Percentiles rank a stretch among this genome's conserved stretches.
These are phyloP conservation scores for Gomphus sp. DNA, from an alignment of 1,284 basidiomycete genomes.

Conservation along the genomic window DNA sequence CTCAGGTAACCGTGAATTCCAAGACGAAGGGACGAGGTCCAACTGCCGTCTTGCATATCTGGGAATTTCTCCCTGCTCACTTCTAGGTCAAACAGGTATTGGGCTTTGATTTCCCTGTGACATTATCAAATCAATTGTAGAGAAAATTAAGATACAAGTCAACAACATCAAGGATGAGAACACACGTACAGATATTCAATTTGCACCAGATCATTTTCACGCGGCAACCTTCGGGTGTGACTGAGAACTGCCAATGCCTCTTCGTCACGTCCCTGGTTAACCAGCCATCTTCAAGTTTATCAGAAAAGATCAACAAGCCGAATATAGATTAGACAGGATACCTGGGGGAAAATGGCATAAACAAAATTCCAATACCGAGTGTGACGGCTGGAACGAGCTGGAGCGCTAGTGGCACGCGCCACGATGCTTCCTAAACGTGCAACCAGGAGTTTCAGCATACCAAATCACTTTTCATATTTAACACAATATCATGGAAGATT, in stretches of 20 bases:
- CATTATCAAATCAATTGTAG: background rate
- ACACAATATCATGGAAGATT: too few species aligned
- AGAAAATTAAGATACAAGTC: background rate
- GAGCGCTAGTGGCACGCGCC: slow-evolving; percentile 69
- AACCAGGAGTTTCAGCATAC: slow-evolving; percentile 22
- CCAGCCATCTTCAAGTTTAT: slow-evolving; percentile 45
- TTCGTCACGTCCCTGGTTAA: slow-evolving; percentile 64
- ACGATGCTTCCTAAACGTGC: slow-evolving; percentile 42
- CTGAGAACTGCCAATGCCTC: slow-evolving; percentile 63
- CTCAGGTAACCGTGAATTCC: slow-evolving; percentile 50
- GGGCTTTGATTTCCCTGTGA: slow-evolving; percentile 67
- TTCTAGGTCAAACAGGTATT: slow-evolving; percentile 67
- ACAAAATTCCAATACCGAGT: slow-evolving; percentile 53
- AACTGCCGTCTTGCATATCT: slow-evolving; percentile 53
- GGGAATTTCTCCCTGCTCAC: slow-evolving; percentile 47
- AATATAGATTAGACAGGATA: background rate
- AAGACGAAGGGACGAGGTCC: slow-evolving; percentile 49
- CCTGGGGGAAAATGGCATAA: slow-evolving; percentile 67
- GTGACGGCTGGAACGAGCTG: slow-evolving; percentile 69
- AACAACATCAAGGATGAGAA: background rate
- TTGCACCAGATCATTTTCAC: slow-evolving; percentile 57
- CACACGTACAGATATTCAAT: slow-evolving; percentile 63
- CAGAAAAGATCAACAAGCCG: slow-evolving; percentile 7
- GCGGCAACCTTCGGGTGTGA: slow-evolving; percentile 44
- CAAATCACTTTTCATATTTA: slow-evolving; percentile 14